phyloP scores from a whole-genome alignment of 805 yeast genomes.

The Nakazawaea ambrosiae region DNA sequence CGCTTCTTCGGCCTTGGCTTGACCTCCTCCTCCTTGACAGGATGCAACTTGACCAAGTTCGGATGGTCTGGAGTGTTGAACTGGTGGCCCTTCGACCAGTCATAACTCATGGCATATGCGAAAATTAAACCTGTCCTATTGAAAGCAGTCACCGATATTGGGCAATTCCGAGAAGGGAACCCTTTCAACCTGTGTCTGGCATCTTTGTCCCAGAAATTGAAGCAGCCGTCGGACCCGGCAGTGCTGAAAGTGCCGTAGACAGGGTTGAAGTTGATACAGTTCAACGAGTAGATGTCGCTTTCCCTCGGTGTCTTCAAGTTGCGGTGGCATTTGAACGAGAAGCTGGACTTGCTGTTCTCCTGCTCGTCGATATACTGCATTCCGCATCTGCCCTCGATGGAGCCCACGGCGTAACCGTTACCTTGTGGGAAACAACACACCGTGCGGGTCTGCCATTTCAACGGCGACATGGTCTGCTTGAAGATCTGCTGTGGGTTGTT shows the following conservation, averaged over 20 bases:
- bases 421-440: slow-evolving; percentile 86
- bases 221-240: slow-evolving; percentile 91
- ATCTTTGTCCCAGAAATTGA: slow-evolving; percentile 95
- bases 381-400: slow-evolving; percentile 94
- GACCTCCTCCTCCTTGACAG: slow-evolving; percentile 80
- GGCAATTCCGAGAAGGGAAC: slow-evolving; percentile 57
- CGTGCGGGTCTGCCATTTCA: slow-evolving; percentile 84
- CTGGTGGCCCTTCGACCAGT: slow-evolving; percentile 90
- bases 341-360: slow-evolving; percentile 65
- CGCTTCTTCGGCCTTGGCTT: slow-evolving; percentile 40
- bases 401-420: slow-evolving; percentile 87
- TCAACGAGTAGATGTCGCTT: slow-evolving; percentile 69
- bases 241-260: slow-evolving; percentile 86
- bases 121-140: slow-evolving; percentile 77
- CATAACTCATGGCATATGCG: slow-evolving; percentile 91
- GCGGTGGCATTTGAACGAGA: slow-evolving; percentile 93
- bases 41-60: slow-evolving; percentile 72
- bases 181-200: slow-evolving; percentile 81
- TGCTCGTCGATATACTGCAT: slow-evolving; percentile 84
- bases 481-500: slow-evolving; percentile 79
- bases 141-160: slow-evolving; percentile 74
- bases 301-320: slow-evolving; percentile 50
- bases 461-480: slow-evolving; percentile 65
- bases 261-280: slow-evolving; percentile 83
- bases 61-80: slow-evolving; percentile 73